Evolutionary conservation across 1,284 basidiomycete genomes (phyloP), one percentile per base, ranked within the genome.

Genomic region (Laetiporus sulphureus): DNA sequence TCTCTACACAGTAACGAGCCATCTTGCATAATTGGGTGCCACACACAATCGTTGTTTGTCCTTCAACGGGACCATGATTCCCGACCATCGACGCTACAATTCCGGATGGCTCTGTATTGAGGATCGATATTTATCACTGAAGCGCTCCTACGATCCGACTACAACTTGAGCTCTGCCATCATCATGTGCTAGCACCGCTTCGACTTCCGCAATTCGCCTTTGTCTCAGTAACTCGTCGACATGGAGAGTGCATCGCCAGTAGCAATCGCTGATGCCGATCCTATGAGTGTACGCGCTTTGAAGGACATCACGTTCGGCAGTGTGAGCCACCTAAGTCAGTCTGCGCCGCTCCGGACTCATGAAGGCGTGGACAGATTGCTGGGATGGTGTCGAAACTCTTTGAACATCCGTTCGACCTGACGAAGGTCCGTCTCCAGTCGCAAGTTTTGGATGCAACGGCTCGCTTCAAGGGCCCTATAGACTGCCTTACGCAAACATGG

Each of bases 361-460:
- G n/a, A n/a, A n/a, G n/a, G n/a, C 45, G 20, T 25, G 42, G 15
- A 29, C 46, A 77, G 85, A 60, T 75, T 15, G 85, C 88, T 29
- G 87, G 88, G n/a, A 86, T 91, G 68, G 68, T 75, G 8, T 83
- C 87, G 24, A 89, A 91, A 64, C 71, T 90, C 15, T 83, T 91
- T 52, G 89, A 91, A 63, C 86, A 91, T 54, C 88, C 88, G 1
- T 89, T 91, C 57, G 89, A 91, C 66, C 70, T 91, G 27, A 83
- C 85, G 48, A 89, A 91, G 65, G 89, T 90, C 49, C 75, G 88
- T 40, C 68, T 93, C 16, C 89, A 92, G 63, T 76, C 83, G 11
- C 89, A 91, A 60, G 85, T 89, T 4, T 73, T 90, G 31, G 85
- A 91, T 53, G 64, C 71, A 13, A 72, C 77, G 7, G 71, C 79